Conservation (phyloP, 2,329 filamentous ascomycete species). For the Ophiocordyceps camponoti-leonardi region DNA sequence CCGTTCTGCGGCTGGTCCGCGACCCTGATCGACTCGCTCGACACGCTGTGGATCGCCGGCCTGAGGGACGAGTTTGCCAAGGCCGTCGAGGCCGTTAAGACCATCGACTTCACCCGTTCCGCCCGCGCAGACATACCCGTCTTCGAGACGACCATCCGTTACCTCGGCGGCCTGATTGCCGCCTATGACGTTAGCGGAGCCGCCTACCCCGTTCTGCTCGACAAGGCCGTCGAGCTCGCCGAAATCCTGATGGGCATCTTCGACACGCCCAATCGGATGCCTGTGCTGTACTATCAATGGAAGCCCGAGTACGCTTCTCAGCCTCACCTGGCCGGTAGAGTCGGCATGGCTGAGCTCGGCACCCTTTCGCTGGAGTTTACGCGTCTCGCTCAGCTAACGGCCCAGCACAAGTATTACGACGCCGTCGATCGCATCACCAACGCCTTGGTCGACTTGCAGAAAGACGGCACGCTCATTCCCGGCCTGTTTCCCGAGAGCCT, state of each 20-base stretch:
- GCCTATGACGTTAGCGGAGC: slow-evolving; percentile 75
- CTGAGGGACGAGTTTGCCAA: slow-evolving; percentile 64
- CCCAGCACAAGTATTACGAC: slow-evolving; percentile 72
- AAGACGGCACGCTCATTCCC: slow-evolving; percentile 46
- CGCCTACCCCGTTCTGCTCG: slow-evolving; percentile 47
- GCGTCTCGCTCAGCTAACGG: slow-evolving; percentile 69
- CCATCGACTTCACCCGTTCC: slow-evolving; percentile 72
- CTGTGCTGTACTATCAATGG: slow-evolving; percentile 66
- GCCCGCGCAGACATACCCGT: slow-evolving; percentile 56
- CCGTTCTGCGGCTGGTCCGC: slow-evolving; percentile 89
- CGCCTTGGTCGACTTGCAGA: slow-evolving; percentile 59
- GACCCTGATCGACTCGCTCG: slow-evolving; percentile 65
- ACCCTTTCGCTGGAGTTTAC: slow-evolving; percentile 81
- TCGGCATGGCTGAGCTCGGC: slow-evolving; percentile 55
- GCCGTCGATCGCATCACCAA: slow-evolving; percentile 75
- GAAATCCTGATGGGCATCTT: slow-evolving; percentile 71
- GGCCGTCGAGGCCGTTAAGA: slow-evolving; percentile 48
- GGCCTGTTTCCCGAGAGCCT: slow-evolving; percentile 68
- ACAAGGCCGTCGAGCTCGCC: slow-evolving; percentile 64
- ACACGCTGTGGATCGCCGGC: slow-evolving; percentile 79
- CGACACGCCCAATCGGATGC: slow-evolving; percentile 90
- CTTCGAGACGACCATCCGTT: slow-evolving; percentile 85
- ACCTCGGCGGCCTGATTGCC: slow-evolving; percentile 68
- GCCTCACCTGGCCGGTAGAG: slow-evolving; percentile 42
- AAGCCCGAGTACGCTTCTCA: slow-evolving; percentile 45